phyloP scores from a whole-genome alignment of 2,329 filamentous ascomycete species.

The Ophiostoma sp. region DNA sequence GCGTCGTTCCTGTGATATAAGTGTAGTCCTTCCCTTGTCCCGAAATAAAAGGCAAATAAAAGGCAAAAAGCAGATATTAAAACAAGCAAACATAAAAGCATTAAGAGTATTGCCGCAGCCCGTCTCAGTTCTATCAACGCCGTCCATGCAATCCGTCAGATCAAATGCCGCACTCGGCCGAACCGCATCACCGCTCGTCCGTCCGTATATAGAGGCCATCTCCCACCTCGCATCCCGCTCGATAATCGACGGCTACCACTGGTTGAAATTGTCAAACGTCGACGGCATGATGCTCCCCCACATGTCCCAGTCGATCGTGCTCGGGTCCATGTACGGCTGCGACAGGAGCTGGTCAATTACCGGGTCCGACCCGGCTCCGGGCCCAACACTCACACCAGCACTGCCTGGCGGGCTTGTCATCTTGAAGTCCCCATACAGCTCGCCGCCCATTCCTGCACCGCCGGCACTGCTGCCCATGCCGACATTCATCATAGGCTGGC shows the following conservation, averaged over 20 bases:
- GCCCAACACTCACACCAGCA: not conserved
- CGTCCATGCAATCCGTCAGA: not conserved
- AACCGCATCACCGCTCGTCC: too few species aligned
- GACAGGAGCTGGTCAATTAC: slow-evolving; percentile 43
- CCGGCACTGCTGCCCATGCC: not conserved
- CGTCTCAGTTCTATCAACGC: not conserved
- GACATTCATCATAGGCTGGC: slow-evolving; percentile 8
- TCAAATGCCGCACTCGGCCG: too few species aligned
- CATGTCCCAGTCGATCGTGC: slow-evolving; percentile 44
- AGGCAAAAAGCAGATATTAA: not conserved
- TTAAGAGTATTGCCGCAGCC: not conserved
- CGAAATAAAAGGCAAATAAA: not conserved
- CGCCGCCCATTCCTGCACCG: not conserved
- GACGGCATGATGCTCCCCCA: slow-evolving; percentile 33
- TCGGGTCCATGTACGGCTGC: slow-evolving; percentile 41
- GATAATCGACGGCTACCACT: not conserved
- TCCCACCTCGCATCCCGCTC: too few species aligned
- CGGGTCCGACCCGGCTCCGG: slow-evolving; percentile 26
- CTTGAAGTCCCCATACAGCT: slow-evolving; percentile 2
- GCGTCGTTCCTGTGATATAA: slow-evolving; percentile 5
- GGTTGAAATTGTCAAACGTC: slow-evolving; percentile 29
- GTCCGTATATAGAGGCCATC: too few species aligned
- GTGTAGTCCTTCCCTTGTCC: not conserved
- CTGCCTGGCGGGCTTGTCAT: not conserved
- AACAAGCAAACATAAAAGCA: not conserved